Evolutionary conservation across 345 rosid species (phyloP).

Genomic region (Lagerstroemia speciosa): DNA sequence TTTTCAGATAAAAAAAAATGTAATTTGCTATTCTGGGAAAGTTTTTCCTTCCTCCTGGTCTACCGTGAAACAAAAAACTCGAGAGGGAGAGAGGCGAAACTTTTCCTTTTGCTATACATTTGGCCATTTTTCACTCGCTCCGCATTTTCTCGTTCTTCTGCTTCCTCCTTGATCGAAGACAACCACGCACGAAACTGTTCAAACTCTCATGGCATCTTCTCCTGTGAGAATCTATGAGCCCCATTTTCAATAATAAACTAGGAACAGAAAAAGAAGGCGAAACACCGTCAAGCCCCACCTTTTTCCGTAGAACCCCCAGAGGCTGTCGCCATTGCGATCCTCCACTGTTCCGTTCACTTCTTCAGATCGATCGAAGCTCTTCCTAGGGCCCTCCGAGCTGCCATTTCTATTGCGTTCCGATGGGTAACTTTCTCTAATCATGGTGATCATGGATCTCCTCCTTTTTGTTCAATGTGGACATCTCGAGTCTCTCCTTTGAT

Average conservation of each 20-base stretch:
- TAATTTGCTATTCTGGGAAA: neutral
- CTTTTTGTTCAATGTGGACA: neutral
- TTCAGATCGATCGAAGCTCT: neutral
- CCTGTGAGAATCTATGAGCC: neutral
- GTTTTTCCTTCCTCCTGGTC: neutral
- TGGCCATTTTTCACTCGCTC: neutral
- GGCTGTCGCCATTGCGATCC: neutral
- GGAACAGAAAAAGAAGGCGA: neutral
- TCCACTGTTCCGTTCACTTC: neutral
- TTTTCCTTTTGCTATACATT: neutral
- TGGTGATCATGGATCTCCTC: neutral
- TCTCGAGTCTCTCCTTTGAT: too few species aligned
- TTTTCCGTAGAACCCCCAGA: neutral
- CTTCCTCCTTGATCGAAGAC: slow-evolving; percentile 1
- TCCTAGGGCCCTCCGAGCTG: neutral
- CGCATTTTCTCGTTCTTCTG: neutral
- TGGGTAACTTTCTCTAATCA: neutral
- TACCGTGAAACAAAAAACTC: neutral
- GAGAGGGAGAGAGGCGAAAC: neutral
- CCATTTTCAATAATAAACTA: neutral
- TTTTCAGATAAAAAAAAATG: neutral
- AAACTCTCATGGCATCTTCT: neutral
- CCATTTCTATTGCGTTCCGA: neutral
- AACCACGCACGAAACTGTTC: neutral
- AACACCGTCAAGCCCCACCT: neutral